Base-by-base conservation (phyloP, 2,329 filamentous ascomycete species). In the Aspergillus versicolor region DNA sequence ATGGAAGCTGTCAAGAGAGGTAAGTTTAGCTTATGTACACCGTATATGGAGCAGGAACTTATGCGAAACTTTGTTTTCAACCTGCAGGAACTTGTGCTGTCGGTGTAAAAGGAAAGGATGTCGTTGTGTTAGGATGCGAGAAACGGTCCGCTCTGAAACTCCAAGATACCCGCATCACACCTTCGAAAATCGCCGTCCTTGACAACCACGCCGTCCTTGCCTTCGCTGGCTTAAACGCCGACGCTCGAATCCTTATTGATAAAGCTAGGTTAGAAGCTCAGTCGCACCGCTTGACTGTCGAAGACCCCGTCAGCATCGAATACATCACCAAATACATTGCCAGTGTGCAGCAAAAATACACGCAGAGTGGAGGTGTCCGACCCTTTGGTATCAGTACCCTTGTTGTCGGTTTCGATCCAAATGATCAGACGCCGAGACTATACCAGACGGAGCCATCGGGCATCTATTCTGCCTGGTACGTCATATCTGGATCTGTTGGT, bases 251-350 rank as follows among this genome's bases (percentile, higher is more conserved):
- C 74, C 85, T 99, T 63, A 90, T 99, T 74, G 95, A 99, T 85
- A 97, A 97, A 82, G 94, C 95, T 59, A 88, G 95, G 68, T 81
- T 97, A 77, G 94, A 99, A 81, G 93, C 94, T 48, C 94, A 99
- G 80, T 96, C 92, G 67, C 94, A 99, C 81, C 89, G 94, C 63
- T 82, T 99, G 68, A 97, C 94, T 4, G 92, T 99, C 58, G 94
- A 99, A 76, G 95, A 99, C 74, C 93, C 94, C 55, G 91, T 96
- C 65, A 93, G 91, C 61, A 95, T 99, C 77, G 94, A 99, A 80
- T 99, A 99, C 83, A 97, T 99, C 73, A 97, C 94, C 71, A 97
- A 99, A 82, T 96, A 97, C 72, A 89, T 99, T 63, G 94, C 94
- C 53, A 91, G 93, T 56, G 94, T 99, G 67, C 94, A 99, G 83